These are phyloP conservation scores for Catharanthus roseus DNA, from an alignment of 257 asterid species.

Conservation along the genomic window DNA sequence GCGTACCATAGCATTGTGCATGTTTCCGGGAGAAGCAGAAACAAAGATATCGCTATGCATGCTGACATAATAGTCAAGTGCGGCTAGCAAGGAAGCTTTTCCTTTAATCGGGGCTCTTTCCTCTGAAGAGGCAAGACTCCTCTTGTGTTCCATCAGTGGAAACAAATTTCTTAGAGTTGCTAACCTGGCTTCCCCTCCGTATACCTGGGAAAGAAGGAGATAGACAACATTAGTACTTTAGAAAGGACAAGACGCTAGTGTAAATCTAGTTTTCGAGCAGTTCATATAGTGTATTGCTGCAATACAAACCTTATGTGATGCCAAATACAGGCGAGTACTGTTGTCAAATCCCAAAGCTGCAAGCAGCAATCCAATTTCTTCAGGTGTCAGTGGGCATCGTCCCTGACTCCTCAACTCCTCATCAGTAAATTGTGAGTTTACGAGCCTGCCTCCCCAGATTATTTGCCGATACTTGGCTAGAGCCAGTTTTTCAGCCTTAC, in stretches of 20 bases:
- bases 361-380: conserved; percentile 90
- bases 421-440: conserved; percentile 92
- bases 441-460: conserved; percentile 94
- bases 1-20: conserved; percentile 95
- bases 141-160: conserved; percentile 90
- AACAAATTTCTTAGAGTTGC: conserved; percentile 66
- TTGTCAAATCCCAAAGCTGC: conserved; percentile 97
- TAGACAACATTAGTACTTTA: not conserved
- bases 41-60: conserved; percentile 92
- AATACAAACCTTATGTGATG: conserved; percentile 80
- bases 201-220: conserved; percentile 54
- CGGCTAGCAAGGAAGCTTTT: conserved; percentile 89
- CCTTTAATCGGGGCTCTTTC: conserved; percentile 82
- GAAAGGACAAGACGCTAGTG: not conserved
- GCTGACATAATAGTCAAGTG: conserved; percentile 90
- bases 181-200: conserved; percentile 91
- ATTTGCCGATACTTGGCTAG: conserved; percentile 93
- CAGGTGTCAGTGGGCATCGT: conserved; percentile 96
- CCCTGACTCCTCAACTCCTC: conserved; percentile 98
- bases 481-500: conserved; percentile 91
- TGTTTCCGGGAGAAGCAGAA: conserved; percentile 96
- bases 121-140: conserved; percentile 78
- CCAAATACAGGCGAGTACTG: conserved; percentile 79
- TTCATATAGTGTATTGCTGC: not conserved
- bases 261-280: not conserved